Evolutionary conservation across 257 asterid genomes (phyloP), one percentile per base, ranked within the genome.

Genomic region (Solanum okadae): DNA sequence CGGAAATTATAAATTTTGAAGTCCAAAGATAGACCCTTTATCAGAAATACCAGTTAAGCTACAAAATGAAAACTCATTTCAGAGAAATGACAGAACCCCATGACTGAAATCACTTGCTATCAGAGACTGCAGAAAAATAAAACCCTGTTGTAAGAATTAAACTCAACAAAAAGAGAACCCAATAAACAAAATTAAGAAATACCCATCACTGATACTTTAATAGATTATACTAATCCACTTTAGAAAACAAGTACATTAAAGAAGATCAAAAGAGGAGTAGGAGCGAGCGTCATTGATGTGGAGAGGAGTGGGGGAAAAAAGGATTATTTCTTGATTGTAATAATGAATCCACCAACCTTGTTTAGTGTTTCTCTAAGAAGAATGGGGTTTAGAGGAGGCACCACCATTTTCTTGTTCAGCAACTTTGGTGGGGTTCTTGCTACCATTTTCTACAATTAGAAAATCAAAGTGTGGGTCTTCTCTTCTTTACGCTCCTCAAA

Each of bases 381-480:
- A 71, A 93, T 88, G 68, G 98, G 96, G 77, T 94, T 92, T 71
- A 95, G 94, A 67, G 92, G 90, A 89, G 86, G 87, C 92, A 40
- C 90, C 90, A 88, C 91, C 90, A 88, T 89, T 85, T 84, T 92
- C 87, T 90, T 89, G 37, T 42, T 22, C 79, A 79, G 96, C 88
- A 78, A 90, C 91, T 93, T 92, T 33, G 96, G 94, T 87, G 99
- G 98, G 91, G 88, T 93, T 94, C 98, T 94, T 18, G 99, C 98
- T 49, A 96, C 99, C 99, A 97, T 97, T 90, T 88, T 88, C 40
- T 70, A 22, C 49, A 14, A 10, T 40, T 40, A 15, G 25, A 61
- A 38, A 75, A 78, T 25, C 15, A 14, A 38, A 63, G 44, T 63
- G 25, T 10, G 83, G 86, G 86, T 83, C 79, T 52, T 46, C 40